Conservation (phyloP, 1,284 basidiomycete species). For the Tremellales sp. region DNA sequence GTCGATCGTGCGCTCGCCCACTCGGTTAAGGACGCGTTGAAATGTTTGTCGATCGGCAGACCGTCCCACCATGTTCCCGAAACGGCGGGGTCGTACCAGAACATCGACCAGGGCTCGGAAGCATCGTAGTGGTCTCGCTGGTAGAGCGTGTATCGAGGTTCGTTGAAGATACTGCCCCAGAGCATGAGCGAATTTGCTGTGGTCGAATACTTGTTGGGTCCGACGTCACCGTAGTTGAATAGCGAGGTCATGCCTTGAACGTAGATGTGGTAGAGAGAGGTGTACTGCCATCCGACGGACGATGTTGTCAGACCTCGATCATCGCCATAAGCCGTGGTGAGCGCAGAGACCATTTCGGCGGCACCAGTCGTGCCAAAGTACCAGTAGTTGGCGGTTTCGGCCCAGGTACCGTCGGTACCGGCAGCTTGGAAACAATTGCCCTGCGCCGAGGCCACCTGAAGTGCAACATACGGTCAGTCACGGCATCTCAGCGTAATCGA, state of each 20-base stretch:
- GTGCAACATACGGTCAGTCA: too few relatives aligned
- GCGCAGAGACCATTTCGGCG: slow-evolving; percentile 83
- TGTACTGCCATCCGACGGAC: slow-evolving; percentile 69
- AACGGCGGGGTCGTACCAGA: slow-evolving; percentile 88
- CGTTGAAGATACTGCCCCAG: slow-evolving; percentile 63
- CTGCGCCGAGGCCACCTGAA: slow-evolving; percentile 72
- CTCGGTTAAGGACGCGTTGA: slow-evolving; percentile 63
- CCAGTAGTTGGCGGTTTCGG: slow-evolving; percentile 94
- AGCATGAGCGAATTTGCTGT: slow-evolving; percentile 56
- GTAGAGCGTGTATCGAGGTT: slow-evolving; percentile 75
- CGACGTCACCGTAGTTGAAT: slow-evolving; percentile 89
- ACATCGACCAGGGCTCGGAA: slow-evolving; percentile 90
- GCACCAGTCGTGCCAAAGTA: slow-evolving; percentile 90
- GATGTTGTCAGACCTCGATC: slow-evolving; percentile 67
- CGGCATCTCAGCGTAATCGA: not conserved
- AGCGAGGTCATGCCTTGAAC: slow-evolving; percentile 76
- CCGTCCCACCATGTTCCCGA: slow-evolving; percentile 89
- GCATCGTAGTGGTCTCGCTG: slow-evolving; percentile 90
- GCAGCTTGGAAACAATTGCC: slow-evolving; percentile 67
- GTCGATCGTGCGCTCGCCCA: slow-evolving; percentile 90
- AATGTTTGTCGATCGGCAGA: slow-evolving; percentile 75
- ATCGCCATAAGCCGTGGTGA: slow-evolving; percentile 80
- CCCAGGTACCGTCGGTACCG: slow-evolving; percentile 82
- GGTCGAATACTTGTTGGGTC: slow-evolving; percentile 78
- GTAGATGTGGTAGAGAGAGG: slow-evolving; percentile 89